These are phyloP conservation scores for Medicago ruthenica DNA, from an alignment of 306 rosid species.

Conservation along the genomic window DNA sequence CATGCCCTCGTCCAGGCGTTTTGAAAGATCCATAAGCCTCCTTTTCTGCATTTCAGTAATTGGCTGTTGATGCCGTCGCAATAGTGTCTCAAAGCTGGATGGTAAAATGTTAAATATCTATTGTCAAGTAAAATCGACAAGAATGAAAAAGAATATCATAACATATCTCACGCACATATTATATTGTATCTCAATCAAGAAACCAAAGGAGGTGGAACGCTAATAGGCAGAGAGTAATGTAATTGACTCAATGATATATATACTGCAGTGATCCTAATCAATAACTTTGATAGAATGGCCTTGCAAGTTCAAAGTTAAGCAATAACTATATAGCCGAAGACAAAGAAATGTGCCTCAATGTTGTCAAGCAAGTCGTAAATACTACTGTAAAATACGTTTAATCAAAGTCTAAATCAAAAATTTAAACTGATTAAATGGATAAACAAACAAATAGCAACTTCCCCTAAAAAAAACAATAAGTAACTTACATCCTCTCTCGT, in stretches of 20 bases:
- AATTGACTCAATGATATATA: background rate
- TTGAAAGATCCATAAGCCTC: slow-evolving; percentile 67
- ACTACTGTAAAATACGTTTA: background rate
- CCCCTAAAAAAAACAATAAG: too few relatives aligned
- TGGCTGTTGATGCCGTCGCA: slow-evolving; percentile 54
- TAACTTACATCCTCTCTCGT: slow-evolving; percentile 87
- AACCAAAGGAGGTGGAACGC: background rate
- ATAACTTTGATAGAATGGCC: slow-evolving; percentile 25
- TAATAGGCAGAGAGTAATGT: background rate
- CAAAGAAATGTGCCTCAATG: slow-evolving; percentile 6
- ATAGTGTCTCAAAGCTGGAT: slow-evolving; percentile 62
- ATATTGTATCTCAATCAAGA: background rate
- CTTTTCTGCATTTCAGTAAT: slow-evolving; percentile 49
- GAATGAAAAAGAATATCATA: background rate
- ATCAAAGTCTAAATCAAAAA: background rate
- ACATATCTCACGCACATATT: background rate
- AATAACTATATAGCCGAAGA: slow-evolving; percentile 6
- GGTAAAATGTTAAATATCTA: slow-evolving; percentile 22
- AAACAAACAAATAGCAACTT: slow-evolving; percentile 39
- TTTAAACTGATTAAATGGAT: background rate
- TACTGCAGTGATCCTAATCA: slow-evolving; percentile 19
- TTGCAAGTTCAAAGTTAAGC: slow-evolving; percentile 16
- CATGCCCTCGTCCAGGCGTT: slow-evolving; percentile 85
- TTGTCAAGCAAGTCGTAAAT: background rate
- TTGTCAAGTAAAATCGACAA: slow-evolving; percentile 13